Percentiles rank a stretch among this genome's conserved stretches.
These are phyloP conservation scores for Cicer judaicum DNA, from an alignment of 306 rosid genomes.

Conservation along the genomic window DNA sequence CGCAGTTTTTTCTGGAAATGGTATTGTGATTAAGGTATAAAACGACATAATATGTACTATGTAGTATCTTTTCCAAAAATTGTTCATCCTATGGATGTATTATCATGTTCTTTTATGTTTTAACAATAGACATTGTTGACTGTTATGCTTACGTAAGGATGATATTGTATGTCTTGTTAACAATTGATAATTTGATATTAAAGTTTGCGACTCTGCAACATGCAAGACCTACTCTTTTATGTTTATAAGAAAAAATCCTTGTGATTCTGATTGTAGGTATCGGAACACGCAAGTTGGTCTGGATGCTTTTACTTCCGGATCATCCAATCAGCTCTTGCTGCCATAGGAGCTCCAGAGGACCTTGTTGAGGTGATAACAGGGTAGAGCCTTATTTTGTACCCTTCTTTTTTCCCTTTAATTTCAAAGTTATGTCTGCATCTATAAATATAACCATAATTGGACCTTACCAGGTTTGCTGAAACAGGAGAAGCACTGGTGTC, in stretches of 20 bases:
- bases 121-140: conserved; percentile 36
- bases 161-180: conserved; percentile 18
- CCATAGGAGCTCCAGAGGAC: conserved; percentile 97
- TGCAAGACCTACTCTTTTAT: conserved; percentile 27
- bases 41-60: conserved; percentile 17
- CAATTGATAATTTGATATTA: conserved; percentile 7
- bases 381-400: conserved; percentile 53
- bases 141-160: conserved; percentile 33
- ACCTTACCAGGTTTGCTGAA: conserved; percentile 81
- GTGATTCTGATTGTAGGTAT: conserved; percentile 65
- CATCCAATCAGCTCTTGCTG: conserved; percentile 98
- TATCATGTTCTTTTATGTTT: background rate
- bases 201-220: conserved; percentile 26
- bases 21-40: conserved; percentile 86
- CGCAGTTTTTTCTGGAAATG: conserved; percentile 88
- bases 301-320: conserved; percentile 94
- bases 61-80: conserved; percentile 24
- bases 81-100: conserved; percentile 40
- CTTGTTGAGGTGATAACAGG: conserved; percentile 93
- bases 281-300: conserved; percentile 99
- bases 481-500: conserved; percentile 95
- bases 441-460: conserved; percentile 39
- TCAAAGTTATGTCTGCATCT: conserved; percentile 31
- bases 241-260: conserved; percentile 37
- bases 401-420: conserved; percentile 30